Conservation (phyloP, 2,329 filamentous ascomycete genomes). For the Colletotrichum noveboracense region DNA sequence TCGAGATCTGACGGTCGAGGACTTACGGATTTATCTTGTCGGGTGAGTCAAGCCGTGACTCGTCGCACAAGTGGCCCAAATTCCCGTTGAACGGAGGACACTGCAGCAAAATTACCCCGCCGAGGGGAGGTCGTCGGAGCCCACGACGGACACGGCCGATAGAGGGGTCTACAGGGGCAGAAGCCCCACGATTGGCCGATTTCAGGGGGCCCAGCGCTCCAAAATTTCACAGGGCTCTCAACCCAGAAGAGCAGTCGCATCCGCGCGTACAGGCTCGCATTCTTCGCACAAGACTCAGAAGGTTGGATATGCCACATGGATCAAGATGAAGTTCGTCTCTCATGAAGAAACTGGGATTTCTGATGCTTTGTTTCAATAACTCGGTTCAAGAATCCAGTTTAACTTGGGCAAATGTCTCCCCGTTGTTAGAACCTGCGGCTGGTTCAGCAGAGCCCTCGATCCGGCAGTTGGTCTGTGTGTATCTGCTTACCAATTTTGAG, state of each 20-base stretch:
- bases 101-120: constrained; percentile 22
- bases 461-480: constrained; percentile 11
- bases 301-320: background rate
- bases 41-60: constrained; percentile 16
- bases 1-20: background rate
- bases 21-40: background rate
- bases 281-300: background rate
- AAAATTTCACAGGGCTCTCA: constrained; percentile 12
- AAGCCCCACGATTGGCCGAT: constrained; percentile 10
- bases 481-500: constrained; percentile 20
- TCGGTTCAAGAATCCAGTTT: background rate
- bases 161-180: constrained; percentile 17
- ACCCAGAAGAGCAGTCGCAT: constrained; percentile 2
- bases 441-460: background rate
- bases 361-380: background rate
- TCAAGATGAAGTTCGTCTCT: background rate
- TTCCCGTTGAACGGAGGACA: background rate
- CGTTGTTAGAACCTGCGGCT: background rate
- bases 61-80: constrained; percentile 7
- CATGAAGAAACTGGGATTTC: background rate
- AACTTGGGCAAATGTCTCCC: background rate
- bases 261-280: background rate
- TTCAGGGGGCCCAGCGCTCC: background rate
- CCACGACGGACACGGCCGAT: constrained; percentile 11
- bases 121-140: constrained; percentile 20